Percentiles rank a stretch among this genome's conserved stretches.
Conservation (phyloP, 2,329 filamentous ascomycete species). For the Chaetoscypha palmicola region DNA sequence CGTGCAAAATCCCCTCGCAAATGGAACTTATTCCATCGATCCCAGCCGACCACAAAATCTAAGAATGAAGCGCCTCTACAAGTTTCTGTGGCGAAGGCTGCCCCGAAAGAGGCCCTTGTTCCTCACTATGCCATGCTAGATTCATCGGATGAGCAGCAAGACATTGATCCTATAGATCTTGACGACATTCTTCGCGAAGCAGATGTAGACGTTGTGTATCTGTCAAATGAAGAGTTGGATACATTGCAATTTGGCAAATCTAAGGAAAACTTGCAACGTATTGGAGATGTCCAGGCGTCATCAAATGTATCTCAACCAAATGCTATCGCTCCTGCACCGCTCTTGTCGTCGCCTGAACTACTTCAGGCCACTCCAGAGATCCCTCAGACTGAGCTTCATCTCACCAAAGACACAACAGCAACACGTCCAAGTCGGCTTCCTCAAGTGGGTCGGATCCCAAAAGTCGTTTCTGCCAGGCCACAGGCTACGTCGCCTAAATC, state of each 20-base stretch:
- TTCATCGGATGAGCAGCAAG: conserved; percentile 40
- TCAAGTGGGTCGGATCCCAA: conserved; percentile 82
- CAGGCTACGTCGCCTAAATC: conserved; percentile 66
- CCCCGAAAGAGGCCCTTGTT: conserved; percentile 37
- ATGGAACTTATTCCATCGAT: conserved; percentile 58
- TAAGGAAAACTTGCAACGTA: conserved; percentile 22
- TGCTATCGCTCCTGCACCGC: conserved; percentile 7
- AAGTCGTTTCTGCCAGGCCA: conserved; percentile 63
- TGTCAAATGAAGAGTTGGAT: conserved; percentile 28
- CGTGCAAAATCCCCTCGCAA: conserved; percentile 46
- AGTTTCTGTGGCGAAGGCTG: conserved; percentile 37
- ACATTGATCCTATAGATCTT: conserved; percentile 31
- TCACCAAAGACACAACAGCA: conserved; percentile 9
- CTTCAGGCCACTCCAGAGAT: conserved; percentile 17
- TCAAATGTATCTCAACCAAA: conserved; percentile 3
- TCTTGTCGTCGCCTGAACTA: conserved; percentile 22
- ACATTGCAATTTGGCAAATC: conserved; percentile 26
- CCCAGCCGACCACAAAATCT: conserved; percentile 36
- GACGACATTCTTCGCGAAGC: conserved; percentile 43
- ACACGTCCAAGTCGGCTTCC: conserved; percentile 49
- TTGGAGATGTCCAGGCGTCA: conserved; percentile 16
- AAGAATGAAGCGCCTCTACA: conserved; percentile 39
- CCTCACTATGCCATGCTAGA: conserved; percentile 58
- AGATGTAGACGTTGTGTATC: conserved; percentile 26
- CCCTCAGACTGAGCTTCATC: conserved; percentile 22